phyloP scores from a whole-genome alignment of 129 eudicot genomes.

The Sambucus nigra region DNA sequence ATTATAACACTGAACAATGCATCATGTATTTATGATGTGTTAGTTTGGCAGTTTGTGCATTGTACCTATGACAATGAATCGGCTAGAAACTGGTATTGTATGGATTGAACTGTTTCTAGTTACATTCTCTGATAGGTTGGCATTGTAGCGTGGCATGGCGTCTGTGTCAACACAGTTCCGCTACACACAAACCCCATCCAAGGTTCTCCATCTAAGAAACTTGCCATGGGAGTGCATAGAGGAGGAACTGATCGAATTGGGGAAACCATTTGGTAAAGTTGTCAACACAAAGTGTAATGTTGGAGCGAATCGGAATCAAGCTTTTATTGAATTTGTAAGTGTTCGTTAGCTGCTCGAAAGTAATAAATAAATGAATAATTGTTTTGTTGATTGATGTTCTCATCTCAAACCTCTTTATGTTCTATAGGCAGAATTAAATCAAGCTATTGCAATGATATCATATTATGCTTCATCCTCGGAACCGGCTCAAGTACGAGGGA shows the following conservation, averaged over 20 bases:
- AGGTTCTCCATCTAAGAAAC: slow-evolving; percentile 91
- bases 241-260: slow-evolving; percentile 77
- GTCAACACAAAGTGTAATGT: slow-evolving; percentile 94
- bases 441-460: slow-evolving; percentile 95
- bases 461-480: slow-evolving; percentile 97
- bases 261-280: slow-evolving; percentile 89
- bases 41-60: too few relatives aligned
- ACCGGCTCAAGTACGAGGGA: slow-evolving; percentile 96
- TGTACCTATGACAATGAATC: too few relatives aligned
- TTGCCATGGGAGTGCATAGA: slow-evolving; percentile 96
- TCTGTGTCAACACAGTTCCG: slow-evolving; percentile 91
- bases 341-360: neutral
- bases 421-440: slow-evolving; percentile 75
- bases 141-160: slow-evolving; percentile 42
- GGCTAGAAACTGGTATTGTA: too few relatives aligned
- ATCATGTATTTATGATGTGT: too few relatives aligned
- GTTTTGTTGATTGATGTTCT: neutral
- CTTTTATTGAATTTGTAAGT: slow-evolving; percentile 90
- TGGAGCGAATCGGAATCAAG: slow-evolving; percentile 92
- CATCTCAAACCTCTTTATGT: neutral
- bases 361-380: too few relatives aligned
- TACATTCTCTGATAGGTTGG: slow-evolving; percentile 2
- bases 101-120: too few relatives aligned
- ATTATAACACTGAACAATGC: too few relatives aligned
- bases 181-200: slow-evolving; percentile 87